Conservation (phyloP, 2,329 filamentous ascomycete species). For the Colletotrichum sp. region DNA sequence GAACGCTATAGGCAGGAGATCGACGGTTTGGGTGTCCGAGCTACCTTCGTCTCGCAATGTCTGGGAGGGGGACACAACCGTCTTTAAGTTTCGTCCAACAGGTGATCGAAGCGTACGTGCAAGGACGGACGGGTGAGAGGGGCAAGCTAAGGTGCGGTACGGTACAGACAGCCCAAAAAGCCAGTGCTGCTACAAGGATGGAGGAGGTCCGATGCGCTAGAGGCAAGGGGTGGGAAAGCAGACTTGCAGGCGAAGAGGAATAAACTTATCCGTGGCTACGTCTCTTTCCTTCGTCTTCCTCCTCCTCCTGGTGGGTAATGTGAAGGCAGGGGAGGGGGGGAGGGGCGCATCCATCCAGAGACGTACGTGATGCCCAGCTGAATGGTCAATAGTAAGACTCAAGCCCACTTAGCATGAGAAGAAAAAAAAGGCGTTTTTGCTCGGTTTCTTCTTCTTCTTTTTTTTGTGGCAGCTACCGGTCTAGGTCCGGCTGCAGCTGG, state of each 20-base stretch:
- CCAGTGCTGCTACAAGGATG: constrained; percentile 8
- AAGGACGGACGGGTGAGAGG: not conserved
- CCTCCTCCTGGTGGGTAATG: not conserved
- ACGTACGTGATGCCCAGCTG: not conserved
- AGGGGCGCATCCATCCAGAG: not conserved
- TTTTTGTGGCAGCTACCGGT: not conserved
- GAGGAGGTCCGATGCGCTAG: not conserved
- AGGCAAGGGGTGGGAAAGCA: not conserved
- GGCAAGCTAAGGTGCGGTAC: not conserved
- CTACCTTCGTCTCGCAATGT: constrained; percentile 15
- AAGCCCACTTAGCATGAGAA: not conserved
- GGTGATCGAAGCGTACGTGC: constrained; percentile 16
- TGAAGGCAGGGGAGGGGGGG: not conserved
- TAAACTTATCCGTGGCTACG: not conserved
- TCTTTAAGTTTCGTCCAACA: constrained; percentile 20
- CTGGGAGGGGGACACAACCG: constrained; percentile 9
- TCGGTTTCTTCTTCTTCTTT: not conserved
- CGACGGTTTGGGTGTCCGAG: constrained; percentile 14
- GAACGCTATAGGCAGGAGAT: constrained; percentile 3
- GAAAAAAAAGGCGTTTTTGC: not conserved
- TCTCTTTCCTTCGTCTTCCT: not conserved
- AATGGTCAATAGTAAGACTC: not conserved
- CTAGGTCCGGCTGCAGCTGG: not conserved
- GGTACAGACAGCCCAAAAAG: not conserved
- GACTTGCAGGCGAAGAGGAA: not conserved